Base-by-base conservation (phyloP, 2,329 filamentous ascomycete species). In the Moelleriella libera region DNA sequence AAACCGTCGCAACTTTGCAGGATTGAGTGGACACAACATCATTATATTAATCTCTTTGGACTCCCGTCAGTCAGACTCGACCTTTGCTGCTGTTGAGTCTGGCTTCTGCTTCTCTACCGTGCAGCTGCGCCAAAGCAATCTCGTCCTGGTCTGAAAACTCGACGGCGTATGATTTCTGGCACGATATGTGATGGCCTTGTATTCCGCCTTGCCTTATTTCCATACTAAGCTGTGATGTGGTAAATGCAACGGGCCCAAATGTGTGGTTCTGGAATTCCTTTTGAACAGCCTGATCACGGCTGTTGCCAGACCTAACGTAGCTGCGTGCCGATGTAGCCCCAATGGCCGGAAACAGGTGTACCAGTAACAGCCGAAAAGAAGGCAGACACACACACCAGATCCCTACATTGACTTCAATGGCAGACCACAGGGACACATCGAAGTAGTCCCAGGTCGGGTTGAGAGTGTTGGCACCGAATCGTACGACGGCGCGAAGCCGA, bases 361-460 rank as follows among this genome's bases (percentile, higher is more conserved):
- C 45, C 7, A 60, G 44, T 4, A 61, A 47, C 29, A 52, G 52
- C 5, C 55, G 52, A 12, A 60, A 47, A 2, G 57, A 52, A 1
- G 60, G 59, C 47, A 62, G 43, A 46, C 58, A 60, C 10, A 54
- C 53, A 47, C 59, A 48, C 43, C 44, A 46, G 30, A 50, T 48
- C 30, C 46, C 48, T 6, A 50, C 44, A 11, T 50, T 50, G 30
- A 60, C 51, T 50, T 62, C 60, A 14, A 60, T 47, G 6, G 48
- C 51, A 5, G 57, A 59, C 60, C 58, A 62, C 39, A 53, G n/a
- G 21, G 49, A 48, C 6, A 57, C 48, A 14, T 52, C 51, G 43
- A 53, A 53, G 6, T 52, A 55, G 30, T 57, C 53, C 54, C 55
- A 58, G 9, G 54, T 56, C 5, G 54, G 55, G 45, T 58, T 58